Evolutionary conservation across 495 filamentous ascomycete genomes (phyloP), one percentile per base, ranked within the genome.

Genomic region (Trichoderma virens): DNA sequence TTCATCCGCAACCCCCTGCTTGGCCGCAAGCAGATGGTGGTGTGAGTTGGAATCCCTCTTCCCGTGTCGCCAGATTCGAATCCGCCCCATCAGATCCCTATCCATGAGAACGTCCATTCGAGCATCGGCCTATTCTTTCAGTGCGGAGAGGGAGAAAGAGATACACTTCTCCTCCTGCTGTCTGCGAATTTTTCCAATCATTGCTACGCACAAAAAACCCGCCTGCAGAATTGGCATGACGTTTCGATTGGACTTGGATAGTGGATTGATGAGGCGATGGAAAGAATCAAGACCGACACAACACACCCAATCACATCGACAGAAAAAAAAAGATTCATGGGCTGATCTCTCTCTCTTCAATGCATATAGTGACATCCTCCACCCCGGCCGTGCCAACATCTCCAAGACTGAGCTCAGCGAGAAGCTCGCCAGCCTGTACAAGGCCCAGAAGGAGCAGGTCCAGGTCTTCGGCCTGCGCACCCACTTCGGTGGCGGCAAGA

Each of bases 1-100:
- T 99, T 99, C 91, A 95, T 98, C 80, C 89, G 92, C 82, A 99
- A 99, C 85, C 90, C 95, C 76, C 91, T 99, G 76, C 90, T 99
- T 70, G 93, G 87, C 74, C 89, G 93, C 75, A 97, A 94, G 85
- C 95, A 99, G 87, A 98, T 99, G 94, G 95, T 99, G 82, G 91
- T 98, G 94, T 99, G 93, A 86, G 95, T 90, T 73, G 43, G 13
- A 30, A 23, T 20, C 27, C 62, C 30, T 18, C 27, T n/a, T 56
- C 51, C 25, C 51, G 43, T 47, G 25, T 56, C 51, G 27, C 51
- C 43, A 47, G 43, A 20, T 28, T 56, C 25, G 25, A 30, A 28
- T 27, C 25, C 23, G 27, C 27, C 51, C 13, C 51, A 14, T 56
- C 25, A 13, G 20, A 16, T 3, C 51, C 25, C 51, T 30, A 56